phyloP scores from a whole-genome alignment of 352 stramenopile genomes.

The Globisporangium nagaii region DNA sequence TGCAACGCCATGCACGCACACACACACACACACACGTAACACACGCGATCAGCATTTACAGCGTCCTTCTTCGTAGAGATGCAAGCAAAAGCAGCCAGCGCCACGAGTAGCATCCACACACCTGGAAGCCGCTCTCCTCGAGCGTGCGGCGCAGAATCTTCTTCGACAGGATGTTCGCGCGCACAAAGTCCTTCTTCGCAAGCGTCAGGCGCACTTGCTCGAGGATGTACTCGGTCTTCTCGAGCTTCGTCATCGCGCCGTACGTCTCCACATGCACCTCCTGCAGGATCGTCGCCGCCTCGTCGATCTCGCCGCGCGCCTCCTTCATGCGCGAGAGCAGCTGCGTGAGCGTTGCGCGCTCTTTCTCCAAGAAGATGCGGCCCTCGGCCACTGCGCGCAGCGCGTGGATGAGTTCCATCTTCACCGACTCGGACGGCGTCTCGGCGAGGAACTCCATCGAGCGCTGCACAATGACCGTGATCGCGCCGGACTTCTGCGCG shows the following conservation, averaged over 20 bases:
- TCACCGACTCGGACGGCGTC: constrained; percentile 77
- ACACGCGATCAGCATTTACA: no score
- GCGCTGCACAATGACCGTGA: constrained; percentile 81
- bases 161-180: constrained; percentile 94
- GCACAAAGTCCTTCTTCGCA: constrained; percentile 96
- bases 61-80: no score
- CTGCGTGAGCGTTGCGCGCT: constrained; percentile 92
- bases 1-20: constrained; percentile 2
- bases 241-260: constrained; percentile 96
- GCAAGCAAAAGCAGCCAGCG: no score
- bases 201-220: constrained; percentile 97
- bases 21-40: neutral
- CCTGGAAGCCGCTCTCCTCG: constrained; percentile 91
- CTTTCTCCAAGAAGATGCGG: constrained; percentile 98
- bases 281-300: constrained; percentile 94
- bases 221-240: constrained; percentile 99
- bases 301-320: constrained; percentile 87
- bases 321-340: constrained; percentile 92
- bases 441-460: constrained; percentile 79
- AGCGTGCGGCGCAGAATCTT: constrained; percentile 95
- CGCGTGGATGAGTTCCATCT: constrained; percentile 91
- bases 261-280: constrained; percentile 99
- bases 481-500: constrained; percentile 83
- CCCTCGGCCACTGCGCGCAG: constrained; percentile 94
- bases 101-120: neutral